phyloP scores from a whole-genome alignment of 345 rosid species.

The Arabidopsis suecica region DNA sequence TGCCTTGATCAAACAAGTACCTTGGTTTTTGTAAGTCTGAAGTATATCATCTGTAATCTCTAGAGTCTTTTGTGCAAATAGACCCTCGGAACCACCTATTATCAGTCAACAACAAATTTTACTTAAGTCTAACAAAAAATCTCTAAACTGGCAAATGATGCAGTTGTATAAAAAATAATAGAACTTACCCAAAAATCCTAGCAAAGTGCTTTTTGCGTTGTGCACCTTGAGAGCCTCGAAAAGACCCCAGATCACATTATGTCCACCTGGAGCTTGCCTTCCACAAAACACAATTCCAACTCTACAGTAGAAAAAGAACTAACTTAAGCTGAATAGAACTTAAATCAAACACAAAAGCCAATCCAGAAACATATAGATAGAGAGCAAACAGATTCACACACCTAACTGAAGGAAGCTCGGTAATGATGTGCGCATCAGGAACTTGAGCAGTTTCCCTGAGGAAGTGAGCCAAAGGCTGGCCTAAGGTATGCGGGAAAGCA shows the following conservation, averaged over 20 bases:
- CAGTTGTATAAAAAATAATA: neutral
- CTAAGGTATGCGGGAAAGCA: conserved; percentile 80
- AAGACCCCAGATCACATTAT: conserved; percentile 97
- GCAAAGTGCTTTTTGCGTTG: conserved; percentile 71
- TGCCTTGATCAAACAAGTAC: conserved; percentile 46
- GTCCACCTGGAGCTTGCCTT: conserved; percentile 99
- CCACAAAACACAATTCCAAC: conserved; percentile 95
- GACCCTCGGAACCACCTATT: conserved; percentile 96
- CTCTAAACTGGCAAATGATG: conserved; percentile 2
- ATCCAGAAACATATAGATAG: neutral
- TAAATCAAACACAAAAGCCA: neutral
- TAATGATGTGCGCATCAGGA: conserved; percentile 89
- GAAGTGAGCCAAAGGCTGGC: conserved; percentile 96
- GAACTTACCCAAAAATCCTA: conserved; percentile 85
- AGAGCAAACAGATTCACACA: conserved; percentile 23
- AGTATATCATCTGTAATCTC: conserved; percentile 85
- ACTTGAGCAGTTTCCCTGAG: conserved; percentile 86
- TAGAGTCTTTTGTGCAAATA: conserved; percentile 90
- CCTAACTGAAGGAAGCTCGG: conserved; percentile 84
- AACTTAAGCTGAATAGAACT: conserved; percentile 1
- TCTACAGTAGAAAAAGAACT: conserved; percentile 49
- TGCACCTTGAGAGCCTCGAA: conserved; percentile 76
- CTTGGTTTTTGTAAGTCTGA: conserved; percentile 93
- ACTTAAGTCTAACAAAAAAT: too few relatives aligned
- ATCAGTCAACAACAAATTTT: neutral